Conservation (phyloP, 1,284 basidiomycete species). For the Kwoniella shivajii region DNA sequence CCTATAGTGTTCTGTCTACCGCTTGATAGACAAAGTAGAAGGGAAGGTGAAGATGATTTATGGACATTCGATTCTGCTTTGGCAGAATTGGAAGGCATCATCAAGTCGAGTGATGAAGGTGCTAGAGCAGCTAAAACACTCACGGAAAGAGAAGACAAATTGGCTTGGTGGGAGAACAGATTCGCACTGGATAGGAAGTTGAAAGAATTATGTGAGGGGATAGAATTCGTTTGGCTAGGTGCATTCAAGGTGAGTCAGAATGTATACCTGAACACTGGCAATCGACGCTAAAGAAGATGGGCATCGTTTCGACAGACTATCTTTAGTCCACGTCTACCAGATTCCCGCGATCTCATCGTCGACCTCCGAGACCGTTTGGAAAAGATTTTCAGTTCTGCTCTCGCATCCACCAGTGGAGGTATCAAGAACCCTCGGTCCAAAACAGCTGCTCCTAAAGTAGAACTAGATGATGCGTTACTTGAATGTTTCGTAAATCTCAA, state of each 20-base stretch:
- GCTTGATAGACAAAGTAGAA: conserved; percentile 71
- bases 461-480: conserved; percentile 70
- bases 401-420: conserved; percentile 57
- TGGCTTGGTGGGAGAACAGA: conserved; percentile 95
- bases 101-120: conserved; percentile 72
- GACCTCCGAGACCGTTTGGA: conserved; percentile 69
- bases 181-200: conserved; percentile 74
- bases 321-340: conserved; percentile 59
- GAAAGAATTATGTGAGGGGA: conserved; percentile 72
- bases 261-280: not conserved
- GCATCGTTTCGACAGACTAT: conserved; percentile 62
- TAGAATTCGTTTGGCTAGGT: conserved; percentile 96
- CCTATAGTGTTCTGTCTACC: conserved; percentile 87
- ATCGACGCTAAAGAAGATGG: conserved; percentile 1
- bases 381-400: conserved; percentile 68
- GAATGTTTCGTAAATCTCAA: conserved; percentile 82
- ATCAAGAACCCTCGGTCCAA: conserved; percentile 58
- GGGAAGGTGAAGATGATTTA: conserved; percentile 71
- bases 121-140: conserved; percentile 74
- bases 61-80: conserved; percentile 76
- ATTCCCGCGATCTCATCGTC: conserved; percentile 55
- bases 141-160: conserved; percentile 54
- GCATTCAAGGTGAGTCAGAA: conserved; percentile 80
- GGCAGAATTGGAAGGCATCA: conserved; percentile 74
- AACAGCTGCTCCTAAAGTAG: conserved; percentile 52